These are phyloP conservation scores for Penicillium sp. DNA, from an alignment of 2,329 filamentous ascomycete genomes.

Conservation along the genomic window DNA sequence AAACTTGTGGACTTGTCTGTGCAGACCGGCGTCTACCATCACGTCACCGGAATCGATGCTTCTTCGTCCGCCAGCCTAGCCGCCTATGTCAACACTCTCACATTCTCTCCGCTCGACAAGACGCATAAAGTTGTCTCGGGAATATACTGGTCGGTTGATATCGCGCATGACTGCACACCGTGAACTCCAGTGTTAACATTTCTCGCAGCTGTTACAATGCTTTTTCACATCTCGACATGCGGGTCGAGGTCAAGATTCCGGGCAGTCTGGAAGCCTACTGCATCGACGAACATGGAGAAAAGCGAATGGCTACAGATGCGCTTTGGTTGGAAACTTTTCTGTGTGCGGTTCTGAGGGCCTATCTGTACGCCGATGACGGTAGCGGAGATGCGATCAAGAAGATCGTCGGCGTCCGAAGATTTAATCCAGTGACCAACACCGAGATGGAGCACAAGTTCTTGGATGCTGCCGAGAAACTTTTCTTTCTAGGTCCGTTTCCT, in stretches of 20 bases:
- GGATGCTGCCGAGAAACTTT: slow-evolving; percentile 86
- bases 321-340: slow-evolving; percentile 97
- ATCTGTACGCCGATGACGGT: slow-evolving; percentile 93
- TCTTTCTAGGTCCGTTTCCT: slow-evolving; percentile 67
- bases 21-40: slow-evolving; percentile 89
- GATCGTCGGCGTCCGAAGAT: slow-evolving; percentile 92
- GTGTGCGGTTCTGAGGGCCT: slow-evolving; percentile 87
- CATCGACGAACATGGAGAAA: slow-evolving; percentile 93
- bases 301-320: slow-evolving; percentile 84
- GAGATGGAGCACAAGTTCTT: slow-evolving; percentile 96
- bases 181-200: slow-evolving; percentile 10
- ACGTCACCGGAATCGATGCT: slow-evolving; percentile 94
- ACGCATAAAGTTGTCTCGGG: slow-evolving; percentile 87
- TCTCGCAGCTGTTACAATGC: slow-evolving; percentile 86
- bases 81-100: slow-evolving; percentile 96
- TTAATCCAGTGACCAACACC: slow-evolving; percentile 97
- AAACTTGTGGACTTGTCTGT: slow-evolving; percentile 3
- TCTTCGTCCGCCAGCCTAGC: slow-evolving; percentile 95
- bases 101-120: slow-evolving; percentile 79
- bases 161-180: background rate
- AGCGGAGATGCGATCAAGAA: slow-evolving; percentile 92
- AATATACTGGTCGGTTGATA: slow-evolving; percentile 69
- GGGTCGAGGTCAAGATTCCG: slow-evolving; percentile 93
- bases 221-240: slow-evolving; percentile 96
- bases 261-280: slow-evolving; percentile 96